A percentile compares a stretch with the other conserved stretches of the same genome.
Conservation (phyloP, 306 rosid genomes). For the Prunus dulcis region DNA sequence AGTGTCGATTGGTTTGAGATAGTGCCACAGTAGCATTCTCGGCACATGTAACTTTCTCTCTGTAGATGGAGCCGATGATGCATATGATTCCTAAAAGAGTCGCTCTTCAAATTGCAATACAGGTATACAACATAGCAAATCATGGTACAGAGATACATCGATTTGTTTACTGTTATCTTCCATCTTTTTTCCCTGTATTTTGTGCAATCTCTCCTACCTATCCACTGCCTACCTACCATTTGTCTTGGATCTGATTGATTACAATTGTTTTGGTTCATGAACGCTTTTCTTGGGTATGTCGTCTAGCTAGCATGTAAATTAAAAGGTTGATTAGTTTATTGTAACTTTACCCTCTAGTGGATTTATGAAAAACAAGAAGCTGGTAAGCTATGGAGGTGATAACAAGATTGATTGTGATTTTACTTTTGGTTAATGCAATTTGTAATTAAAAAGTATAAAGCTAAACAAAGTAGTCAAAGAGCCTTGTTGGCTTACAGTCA, state of each 20-base stretch:
- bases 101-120: too few relatives aligned
- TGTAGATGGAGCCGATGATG: too few relatives aligned
- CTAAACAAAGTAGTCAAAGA: neutral
- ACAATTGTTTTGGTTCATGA: neutral
- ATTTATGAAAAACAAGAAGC: neutral
- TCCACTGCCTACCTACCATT: neutral
- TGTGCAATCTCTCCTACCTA: neutral
- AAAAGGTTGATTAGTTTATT: neutral
- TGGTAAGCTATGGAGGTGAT: neutral
- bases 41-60: too few relatives aligned
- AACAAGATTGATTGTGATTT: neutral
- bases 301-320: neutral
- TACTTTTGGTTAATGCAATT: neutral
- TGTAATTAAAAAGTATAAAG: neutral
- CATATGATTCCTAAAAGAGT: too few relatives aligned
- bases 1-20: fast-evolving
- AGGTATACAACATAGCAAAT: neutral
- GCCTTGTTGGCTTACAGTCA: neutral
- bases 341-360: neutral
- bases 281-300: neutral
- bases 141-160: neutral
- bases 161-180: neutral
- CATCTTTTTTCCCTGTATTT: neutral
- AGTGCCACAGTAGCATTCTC: too few relatives aligned
- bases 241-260: neutral